Conservation (phyloP, 305 asterid species). For the Solanum hybrid region DNA sequence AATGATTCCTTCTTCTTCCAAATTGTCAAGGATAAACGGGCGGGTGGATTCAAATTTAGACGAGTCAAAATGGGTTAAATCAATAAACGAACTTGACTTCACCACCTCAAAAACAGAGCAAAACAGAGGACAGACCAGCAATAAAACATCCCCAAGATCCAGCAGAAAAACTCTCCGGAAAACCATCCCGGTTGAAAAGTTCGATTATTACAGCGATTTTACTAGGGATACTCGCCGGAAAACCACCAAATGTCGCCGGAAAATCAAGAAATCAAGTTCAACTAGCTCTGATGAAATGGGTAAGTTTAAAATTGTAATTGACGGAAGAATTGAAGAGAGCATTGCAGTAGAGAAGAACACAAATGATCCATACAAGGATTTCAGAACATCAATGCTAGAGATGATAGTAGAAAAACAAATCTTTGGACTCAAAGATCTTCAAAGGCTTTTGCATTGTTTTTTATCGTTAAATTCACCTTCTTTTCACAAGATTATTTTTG, state of each 20-base stretch:
- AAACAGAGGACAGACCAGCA: background rate
- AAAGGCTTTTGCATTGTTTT: slow-evolving; percentile 46
- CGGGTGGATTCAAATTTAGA: background rate
- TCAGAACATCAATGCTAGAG: slow-evolving; percentile 79
- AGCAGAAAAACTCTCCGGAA: background rate
- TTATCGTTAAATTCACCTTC: slow-evolving; percentile 36
- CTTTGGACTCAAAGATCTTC: slow-evolving; percentile 51
- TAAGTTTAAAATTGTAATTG: background rate
- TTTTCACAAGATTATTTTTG: slow-evolving; percentile 41
- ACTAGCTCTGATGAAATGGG: background rate
- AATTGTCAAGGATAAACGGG: background rate
- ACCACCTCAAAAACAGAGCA: background rate
- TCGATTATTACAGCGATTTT: slow-evolving; percentile 3
- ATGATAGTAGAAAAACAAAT: slow-evolving; percentile 70
- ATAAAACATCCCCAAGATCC: background rate
- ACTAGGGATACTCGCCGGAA: background rate
- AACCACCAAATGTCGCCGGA: slow-evolving; percentile 9
- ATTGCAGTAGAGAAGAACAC: slow-evolving; percentile 62
- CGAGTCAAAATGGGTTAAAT: background rate
- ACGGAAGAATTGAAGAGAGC: slow-evolving; percentile 30
- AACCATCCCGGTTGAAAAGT: background rate
- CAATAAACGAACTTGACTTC: background rate
- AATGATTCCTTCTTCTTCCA: slow-evolving; percentile 16
- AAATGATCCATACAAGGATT: slow-evolving; percentile 50
- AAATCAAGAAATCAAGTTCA: background rate